phyloP scores from a whole-genome alignment of 257 asterid genomes.

The Fraxinus quadrangulata region DNA sequence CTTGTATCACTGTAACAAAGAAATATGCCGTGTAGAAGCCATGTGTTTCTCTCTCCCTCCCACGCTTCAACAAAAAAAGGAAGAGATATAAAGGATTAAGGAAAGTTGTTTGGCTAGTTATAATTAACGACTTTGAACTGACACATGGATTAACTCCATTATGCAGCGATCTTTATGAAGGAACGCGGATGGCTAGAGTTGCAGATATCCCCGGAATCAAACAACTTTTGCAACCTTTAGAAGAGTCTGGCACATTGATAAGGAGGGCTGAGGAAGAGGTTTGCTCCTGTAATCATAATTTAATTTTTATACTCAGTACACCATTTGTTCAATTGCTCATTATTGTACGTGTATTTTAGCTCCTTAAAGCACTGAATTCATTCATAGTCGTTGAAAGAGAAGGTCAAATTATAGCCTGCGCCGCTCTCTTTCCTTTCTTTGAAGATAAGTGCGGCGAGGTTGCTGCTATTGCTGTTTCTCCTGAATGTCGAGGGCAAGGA shows the following conservation, averaged over 20 bases:
- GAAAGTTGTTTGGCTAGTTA: constrained; percentile 16
- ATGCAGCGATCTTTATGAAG: constrained; percentile 93
- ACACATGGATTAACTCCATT: constrained; percentile 23
- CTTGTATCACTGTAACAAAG: not conserved
- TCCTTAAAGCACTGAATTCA: constrained; percentile 60
- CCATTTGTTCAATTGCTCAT: constrained; percentile 14
- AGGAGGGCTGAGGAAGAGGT: constrained; percentile 91
- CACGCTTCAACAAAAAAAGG: not conserved
- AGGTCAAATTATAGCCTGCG: constrained; percentile 90
- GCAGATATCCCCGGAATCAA: constrained; percentile 73
- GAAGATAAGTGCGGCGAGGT: constrained; percentile 91
- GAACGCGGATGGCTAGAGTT: constrained; percentile 76
- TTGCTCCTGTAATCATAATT: constrained; percentile 12
- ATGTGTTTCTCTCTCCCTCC: not conserved
- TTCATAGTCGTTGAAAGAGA: constrained; percentile 89
- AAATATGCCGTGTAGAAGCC: not conserved
- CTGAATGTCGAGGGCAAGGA: constrained; percentile 97
- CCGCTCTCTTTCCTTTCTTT: constrained; percentile 79
- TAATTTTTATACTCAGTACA: constrained; percentile 8
- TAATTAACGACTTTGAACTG: not conserved
- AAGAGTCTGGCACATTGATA: constrained; percentile 81
- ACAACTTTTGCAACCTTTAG: constrained; percentile 78
- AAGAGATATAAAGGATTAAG: not conserved
- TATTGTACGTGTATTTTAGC: constrained; percentile 42
- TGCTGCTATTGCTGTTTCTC: constrained; percentile 97